Evolutionary conservation across 148 eudicot genomes (phyloP), one percentile per base, ranked within the genome.

Genomic region (Tetragonia tetragonoides): DNA sequence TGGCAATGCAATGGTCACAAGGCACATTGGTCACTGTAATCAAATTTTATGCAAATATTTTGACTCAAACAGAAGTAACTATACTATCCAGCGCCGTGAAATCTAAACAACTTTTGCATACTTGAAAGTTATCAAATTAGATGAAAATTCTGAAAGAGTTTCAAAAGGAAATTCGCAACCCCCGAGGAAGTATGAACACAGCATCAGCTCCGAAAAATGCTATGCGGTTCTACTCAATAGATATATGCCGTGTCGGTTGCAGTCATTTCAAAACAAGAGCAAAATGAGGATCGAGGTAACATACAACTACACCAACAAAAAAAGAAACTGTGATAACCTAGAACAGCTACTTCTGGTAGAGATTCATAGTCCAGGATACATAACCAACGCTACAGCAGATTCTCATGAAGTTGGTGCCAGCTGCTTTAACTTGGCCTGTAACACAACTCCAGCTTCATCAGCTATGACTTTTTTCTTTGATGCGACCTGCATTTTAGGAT

Each of bases 381-480:
- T 70, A 76, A 76, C 65, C 23, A 37, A 66, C 40, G 73, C 46
- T 20, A 72, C 73, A 70, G 7, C 8, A 66, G 15, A 54, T 66
- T 66, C 83, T 84, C 77, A 86, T 54, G 86, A 84, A 80, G 87
- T 60, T 67, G 94, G 80, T 70, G 93, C 85, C 69, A 89, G 67
- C 72, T 93, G 98, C 87, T 84, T 94, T 82, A 90, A 62, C 85
- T 90, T 91, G 40, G 98, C 94, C 83, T 94, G 98, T 75, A 94
- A 85, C 38, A 91, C 76, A 8, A 67, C 83, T 78, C 91, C 94
- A 16, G 88, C 86, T 83, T 93, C 97, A 75, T 93, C 97, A 4
- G 97, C 98, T 78, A 93, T 85, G 70, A 77, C 84, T 85, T 89
- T 94, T 90, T 94, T 94, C 85, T 90, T 92, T 6, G 90, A 77